Base-by-base conservation (phyloP, 148 eudicot species). In the Vaccinium myrtillus region DNA sequence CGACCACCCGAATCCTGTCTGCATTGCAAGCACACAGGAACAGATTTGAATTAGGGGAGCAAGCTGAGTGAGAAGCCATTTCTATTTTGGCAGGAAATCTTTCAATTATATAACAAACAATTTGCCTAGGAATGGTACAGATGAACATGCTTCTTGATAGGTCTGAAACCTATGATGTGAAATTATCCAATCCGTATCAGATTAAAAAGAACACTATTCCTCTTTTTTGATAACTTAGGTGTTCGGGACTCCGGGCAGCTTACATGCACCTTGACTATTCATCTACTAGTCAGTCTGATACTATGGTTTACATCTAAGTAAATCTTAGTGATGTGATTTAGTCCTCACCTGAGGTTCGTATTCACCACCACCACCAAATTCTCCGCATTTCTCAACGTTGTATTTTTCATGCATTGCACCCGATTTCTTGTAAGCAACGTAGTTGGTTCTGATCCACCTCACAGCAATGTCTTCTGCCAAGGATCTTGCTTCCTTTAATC, bases 1-100 rank as follows among this genome's bases (percentile, higher is more conserved):
- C 49, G 94, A 91, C 98, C 98, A 96, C 5, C 98, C 97, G 77
- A 96, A 96, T 55, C 98, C 98, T 78, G 96, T 95, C 98, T 93
- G 92, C 88, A 79, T 25, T 54, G 32, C 8, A 10, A 71, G 0
- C 25, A 76, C 18, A 70, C 15, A 43, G 25, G 12, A 81, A 59
- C 15, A 70, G 46, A 51, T 77, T 48, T 0, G 9, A 77, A 1
- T 76, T 1, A 49, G 53, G 12, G 32, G 46, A 43, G 46, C 46
- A 43, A 43, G 0, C 5, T 43, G 46, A 23, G 13, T 65, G 32
- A 75, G 53, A 71, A 23, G 16, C 58, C 16, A 10, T 49, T 50
- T 49, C 58, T 12, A 2, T 48, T 27, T 8, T 43, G 46, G 46
- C 32, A 78, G 61, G 21, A 78, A 54, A 78, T 14, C 6, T 43